Conservation (phyloP, 192 early-diverging fungal genomes). For the Rhizophagus clarus region DNA sequence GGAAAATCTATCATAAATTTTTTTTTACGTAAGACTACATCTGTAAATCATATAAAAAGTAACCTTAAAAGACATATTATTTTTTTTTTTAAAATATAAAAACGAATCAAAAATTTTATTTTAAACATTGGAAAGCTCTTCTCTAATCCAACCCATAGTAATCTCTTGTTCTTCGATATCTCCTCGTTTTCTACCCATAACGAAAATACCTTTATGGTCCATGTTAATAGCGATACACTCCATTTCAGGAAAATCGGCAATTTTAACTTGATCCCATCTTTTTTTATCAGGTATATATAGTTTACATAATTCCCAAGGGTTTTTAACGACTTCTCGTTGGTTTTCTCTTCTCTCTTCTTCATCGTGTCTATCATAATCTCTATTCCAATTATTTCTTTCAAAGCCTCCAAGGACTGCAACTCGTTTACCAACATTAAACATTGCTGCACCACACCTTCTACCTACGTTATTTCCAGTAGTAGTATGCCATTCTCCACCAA, state of each 20-base stretch:
- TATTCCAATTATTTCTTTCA: conserved; percentile 17
- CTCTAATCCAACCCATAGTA: conserved; percentile 26
- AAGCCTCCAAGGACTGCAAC: conserved; percentile 11
- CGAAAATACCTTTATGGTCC: neutral
- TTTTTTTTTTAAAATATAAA: no score
- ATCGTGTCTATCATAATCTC: neutral
- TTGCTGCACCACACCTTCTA: conserved; percentile 18
- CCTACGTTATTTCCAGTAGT: conserved; percentile 17
- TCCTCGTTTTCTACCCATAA: conserved; percentile 12
- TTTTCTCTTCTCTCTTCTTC: neutral
- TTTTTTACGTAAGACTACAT: no score
- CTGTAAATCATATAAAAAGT: no score
- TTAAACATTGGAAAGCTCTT: neutral
- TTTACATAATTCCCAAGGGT: conserved; percentile 26
- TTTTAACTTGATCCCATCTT: conserved; percentile 11
- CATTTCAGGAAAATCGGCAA: conserved; percentile 12
- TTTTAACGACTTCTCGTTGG: neutral
- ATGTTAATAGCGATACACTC: conserved; percentile 5
- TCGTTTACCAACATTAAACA: conserved; percentile 3
- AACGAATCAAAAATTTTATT: neutral
- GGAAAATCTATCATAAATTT: no score
- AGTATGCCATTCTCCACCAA: neutral
- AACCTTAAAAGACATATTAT: no score
- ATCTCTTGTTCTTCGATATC: neutral
- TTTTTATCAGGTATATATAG: conserved; percentile 7